Evolutionary conservation across 2,329 filamentous ascomycete species (phyloP).

Genomic region (Penicillium sp.): DNA sequence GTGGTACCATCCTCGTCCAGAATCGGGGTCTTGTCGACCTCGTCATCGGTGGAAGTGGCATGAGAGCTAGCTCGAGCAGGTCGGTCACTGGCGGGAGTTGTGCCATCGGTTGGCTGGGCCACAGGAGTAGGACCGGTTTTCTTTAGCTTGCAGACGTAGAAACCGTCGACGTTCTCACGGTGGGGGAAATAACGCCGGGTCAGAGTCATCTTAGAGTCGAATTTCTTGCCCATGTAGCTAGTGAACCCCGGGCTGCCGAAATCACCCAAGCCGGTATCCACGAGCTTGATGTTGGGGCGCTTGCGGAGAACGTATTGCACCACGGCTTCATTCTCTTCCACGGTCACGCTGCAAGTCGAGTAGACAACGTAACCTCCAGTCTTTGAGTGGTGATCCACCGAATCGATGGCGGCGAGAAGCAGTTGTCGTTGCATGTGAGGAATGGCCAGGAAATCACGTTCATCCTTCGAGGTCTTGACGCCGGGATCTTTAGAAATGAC

Average conservation of each 20-base stretch:
- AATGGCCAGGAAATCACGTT: conserved; percentile 86
- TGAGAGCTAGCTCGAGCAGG: conserved; percentile 19
- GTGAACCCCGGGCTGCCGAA: conserved; percentile 94
- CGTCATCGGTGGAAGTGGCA: conserved; percentile 35
- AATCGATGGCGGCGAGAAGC: conserved; percentile 87
- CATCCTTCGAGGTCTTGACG: conserved; percentile 97
- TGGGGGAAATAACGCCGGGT: conserved; percentile 86
- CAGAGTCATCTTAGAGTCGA: conserved; percentile 76
- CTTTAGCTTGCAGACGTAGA: conserved; percentile 97
- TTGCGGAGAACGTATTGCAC: conserved; percentile 90
- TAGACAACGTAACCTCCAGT: conserved; percentile 95
- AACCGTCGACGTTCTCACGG: conserved; percentile 91
- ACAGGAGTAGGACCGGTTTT: conserved; percentile 72
- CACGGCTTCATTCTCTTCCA: conserved; percentile 90
- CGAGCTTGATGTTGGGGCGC: conserved; percentile 87
- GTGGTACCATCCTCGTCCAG: conserved; percentile 36
- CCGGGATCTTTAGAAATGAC: conserved; percentile 96
- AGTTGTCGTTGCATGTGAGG: conserved; percentile 95
- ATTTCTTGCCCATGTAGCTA: conserved; percentile 82
- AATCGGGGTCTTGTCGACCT: conserved; percentile 66
- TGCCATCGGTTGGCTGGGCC: conserved; percentile 21
- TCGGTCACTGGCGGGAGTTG: conserved; percentile 22
- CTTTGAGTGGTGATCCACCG: conserved; percentile 82
- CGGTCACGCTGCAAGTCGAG: conserved; percentile 89
- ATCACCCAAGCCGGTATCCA: conserved; percentile 73